These are phyloP conservation scores for Parascedosporium putredinis DNA, from an alignment of 2,329 filamentous ascomycete genomes.

Conservation along the genomic window DNA sequence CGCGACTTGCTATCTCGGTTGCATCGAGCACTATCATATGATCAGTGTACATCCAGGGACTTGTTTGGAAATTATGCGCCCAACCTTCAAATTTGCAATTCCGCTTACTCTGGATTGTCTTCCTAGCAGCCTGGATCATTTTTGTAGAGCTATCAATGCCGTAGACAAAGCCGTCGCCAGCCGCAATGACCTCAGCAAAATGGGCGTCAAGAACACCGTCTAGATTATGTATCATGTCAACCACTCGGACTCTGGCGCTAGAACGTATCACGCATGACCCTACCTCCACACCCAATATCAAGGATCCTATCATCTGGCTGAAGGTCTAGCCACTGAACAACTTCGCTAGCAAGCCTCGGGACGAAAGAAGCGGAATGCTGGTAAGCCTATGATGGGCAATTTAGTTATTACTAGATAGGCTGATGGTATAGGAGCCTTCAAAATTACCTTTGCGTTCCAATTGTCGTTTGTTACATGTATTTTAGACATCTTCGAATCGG, in stretches of 20 bases:
- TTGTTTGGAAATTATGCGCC: constrained; percentile 8
- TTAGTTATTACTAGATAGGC: constrained; percentile 12
- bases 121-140: constrained; percentile 45
- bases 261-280: constrained; percentile 11
- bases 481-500: too few relatives aligned
- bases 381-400: constrained; percentile 35
- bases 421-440: neutral
- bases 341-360: constrained; percentile 48
- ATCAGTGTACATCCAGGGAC: neutral
- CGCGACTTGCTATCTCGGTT: constrained; percentile 24
- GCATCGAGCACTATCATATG: constrained; percentile 32
- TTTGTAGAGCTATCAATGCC: constrained; percentile 48
- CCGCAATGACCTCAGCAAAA: constrained; percentile 34
- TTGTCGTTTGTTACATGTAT: neutral
- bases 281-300: constrained; percentile 55
- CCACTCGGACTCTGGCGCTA: neutral
- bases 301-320: constrained; percentile 47
- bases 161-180: constrained; percentile 37
- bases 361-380: constrained; percentile 53
- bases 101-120: constrained; percentile 24
- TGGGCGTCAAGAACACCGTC: constrained; percentile 50
- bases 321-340: constrained; percentile 48
- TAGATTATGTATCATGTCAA: constrained; percentile 15
- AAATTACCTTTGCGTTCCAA: neutral
- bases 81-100: constrained; percentile 35